Conservation (phyloP, 148 eudicot genomes). For the Heliamphora exappendiculata region DNA sequence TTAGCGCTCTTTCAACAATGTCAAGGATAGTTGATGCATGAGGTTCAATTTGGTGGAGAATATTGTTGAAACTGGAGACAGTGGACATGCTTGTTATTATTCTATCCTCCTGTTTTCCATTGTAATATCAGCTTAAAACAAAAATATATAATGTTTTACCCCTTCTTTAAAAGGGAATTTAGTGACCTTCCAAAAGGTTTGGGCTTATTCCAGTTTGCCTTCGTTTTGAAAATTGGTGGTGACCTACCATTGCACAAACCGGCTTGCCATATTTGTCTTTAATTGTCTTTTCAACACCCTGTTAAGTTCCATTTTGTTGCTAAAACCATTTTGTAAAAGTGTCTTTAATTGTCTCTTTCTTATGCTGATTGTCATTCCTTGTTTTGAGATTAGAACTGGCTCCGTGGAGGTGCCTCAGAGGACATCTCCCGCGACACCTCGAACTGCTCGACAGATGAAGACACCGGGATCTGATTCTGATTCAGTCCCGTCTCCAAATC, state of each 20-base stretch:
- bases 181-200: not conserved
- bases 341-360: not conserved
- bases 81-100: not conserved
- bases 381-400: constrained; percentile 34
- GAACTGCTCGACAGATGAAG: constrained; percentile 45
- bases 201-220: not conserved
- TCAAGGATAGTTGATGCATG: not conserved
- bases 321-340: no score
- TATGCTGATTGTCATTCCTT: constrained; percentile 1
- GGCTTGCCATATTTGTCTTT: not conserved
- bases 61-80: not conserved
- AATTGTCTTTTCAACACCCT: not conserved
- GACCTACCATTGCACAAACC: not conserved
- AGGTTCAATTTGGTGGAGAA: not conserved
- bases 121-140: not conserved
- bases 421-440: constrained; percentile 46
- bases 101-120: not conserved
- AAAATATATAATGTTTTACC: not conserved
- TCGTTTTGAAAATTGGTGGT: not conserved
- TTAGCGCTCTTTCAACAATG: not conserved
- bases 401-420: constrained; percentile 51
- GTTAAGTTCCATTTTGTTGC: not conserved
- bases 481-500: constrained; percentile 43
- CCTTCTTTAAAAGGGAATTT: not conserved
- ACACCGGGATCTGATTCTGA: constrained; percentile 45